These are phyloP conservation scores for Astraeus odoratus DNA, from an alignment of 768 basidiomycete genomes.

Conservation along the genomic window DNA sequence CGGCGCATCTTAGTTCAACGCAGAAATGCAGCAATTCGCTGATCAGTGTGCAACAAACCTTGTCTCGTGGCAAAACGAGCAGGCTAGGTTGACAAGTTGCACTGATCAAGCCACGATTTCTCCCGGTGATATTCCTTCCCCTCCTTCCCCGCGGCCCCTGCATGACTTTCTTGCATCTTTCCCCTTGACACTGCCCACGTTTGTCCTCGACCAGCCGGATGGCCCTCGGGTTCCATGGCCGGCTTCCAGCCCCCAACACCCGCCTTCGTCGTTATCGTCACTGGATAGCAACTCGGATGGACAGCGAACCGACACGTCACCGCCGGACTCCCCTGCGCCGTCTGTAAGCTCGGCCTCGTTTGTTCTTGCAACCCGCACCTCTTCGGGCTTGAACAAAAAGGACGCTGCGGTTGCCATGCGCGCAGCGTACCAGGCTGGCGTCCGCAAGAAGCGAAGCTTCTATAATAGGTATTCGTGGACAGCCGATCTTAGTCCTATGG, in stretches of 20 bases:
- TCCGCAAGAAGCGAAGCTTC: conserved; percentile 30
- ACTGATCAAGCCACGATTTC: conserved; percentile 4
- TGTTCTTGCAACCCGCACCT: conserved; percentile 19
- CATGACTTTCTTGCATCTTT: conserved; percentile 48
- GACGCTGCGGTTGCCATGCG: conserved; percentile 23
- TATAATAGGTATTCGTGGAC: conserved; percentile 24
- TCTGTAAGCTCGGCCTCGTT: conserved; percentile 23
- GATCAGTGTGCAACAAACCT: conserved; percentile 67
- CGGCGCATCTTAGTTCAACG: conserved; percentile 9
- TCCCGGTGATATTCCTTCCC: conserved; percentile 3
- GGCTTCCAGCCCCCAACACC: conserved; percentile 21
- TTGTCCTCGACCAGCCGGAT: conserved; percentile 25
- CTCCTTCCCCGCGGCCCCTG: conserved; percentile 27
- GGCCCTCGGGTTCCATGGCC: conserved; percentile 21
- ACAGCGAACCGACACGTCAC: conserved; percentile 14
- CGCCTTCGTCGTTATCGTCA: conserved; percentile 24
- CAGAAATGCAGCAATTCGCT: conserved; percentile 65
- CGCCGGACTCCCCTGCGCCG: conserved; percentile 23
- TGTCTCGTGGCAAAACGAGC: conserved; percentile 54
- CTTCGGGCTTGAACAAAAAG: conserved; percentile 13
- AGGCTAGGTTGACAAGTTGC: conserved; percentile 30
- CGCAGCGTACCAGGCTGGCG: conserved; percentile 25
- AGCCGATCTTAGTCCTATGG: conserved; percentile 16
- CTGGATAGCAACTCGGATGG: conserved; percentile 22
- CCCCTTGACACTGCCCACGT: conserved; percentile 48